Evolutionary conservation across 371 early-diverging fungal genomes (phyloP).

Genomic region (Batrachochytrium dendrobatidis): DNA sequence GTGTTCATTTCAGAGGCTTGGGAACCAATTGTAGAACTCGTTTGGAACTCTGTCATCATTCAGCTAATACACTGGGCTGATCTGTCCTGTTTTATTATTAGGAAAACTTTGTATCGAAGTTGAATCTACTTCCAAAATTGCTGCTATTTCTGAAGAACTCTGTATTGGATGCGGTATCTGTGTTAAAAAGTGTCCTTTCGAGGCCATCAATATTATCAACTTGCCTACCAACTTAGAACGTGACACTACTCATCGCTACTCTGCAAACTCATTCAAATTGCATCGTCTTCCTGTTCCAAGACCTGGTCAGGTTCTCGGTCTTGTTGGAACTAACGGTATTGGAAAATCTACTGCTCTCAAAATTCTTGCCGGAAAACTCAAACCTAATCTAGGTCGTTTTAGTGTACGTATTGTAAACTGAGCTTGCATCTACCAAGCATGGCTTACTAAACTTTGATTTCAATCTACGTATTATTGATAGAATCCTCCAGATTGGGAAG

Average conservation of each 20-base stretch:
- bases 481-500: slow-evolving; percentile 94
- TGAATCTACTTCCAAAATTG: slow-evolving; percentile 71
- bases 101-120: slow-evolving; percentile 97
- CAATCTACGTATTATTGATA: slow-evolving; percentile 10
- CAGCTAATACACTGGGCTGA: not conserved
- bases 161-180: slow-evolving; percentile 99
- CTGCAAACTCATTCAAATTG: slow-evolving; percentile 98
- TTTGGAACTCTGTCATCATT: too few relatives aligned
- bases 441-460: not conserved
- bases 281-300: slow-evolving; percentile 98
- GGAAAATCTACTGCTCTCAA: slow-evolving; percentile 96
- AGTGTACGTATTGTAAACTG: slow-evolving; percentile 14
- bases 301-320: slow-evolving; percentile 96
- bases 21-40: too few relatives aligned
- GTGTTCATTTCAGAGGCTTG: too few relatives aligned
- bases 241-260: slow-evolving; percentile 97
- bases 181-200: slow-evolving; percentile 98
- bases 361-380: slow-evolving; percentile 93
- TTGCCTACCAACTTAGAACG: slow-evolving; percentile 96
- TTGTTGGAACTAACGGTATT: slow-evolving; percentile 99
- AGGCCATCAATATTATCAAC: slow-evolving; percentile 97
- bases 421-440: too few relatives aligned
- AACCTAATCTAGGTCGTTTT: slow-evolving; percentile 96
- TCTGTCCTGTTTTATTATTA: slow-evolving; percentile 29
- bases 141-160: slow-evolving; percentile 91